Evolutionary conservation across 768 basidiomycete genomes (phyloP), one percentile per base, ranked within the genome.

Genomic region (Auriscalpium orientale): DNA sequence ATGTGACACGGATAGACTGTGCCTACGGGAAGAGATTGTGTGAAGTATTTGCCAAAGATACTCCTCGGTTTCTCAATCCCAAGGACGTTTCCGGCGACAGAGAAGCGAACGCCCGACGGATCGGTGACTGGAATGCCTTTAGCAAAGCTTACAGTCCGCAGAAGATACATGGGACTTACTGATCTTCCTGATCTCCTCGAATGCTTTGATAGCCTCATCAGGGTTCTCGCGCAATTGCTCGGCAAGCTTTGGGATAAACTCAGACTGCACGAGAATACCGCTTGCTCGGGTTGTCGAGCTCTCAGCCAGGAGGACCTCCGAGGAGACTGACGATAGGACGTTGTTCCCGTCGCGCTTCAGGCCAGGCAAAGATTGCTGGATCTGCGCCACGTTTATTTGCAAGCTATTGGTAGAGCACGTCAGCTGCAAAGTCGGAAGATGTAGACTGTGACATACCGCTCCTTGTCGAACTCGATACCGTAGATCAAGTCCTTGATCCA

Each of bases 401-500:
- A 99, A 73, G 50, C 95, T 95, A 61, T 18, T 13, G 40, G 18
- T 13, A 16, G 20, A 46, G 20, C 28, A 28, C 2, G 53, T 58
- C 33, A 46, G 16, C 33, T 12, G 28, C 28, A 28, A 45, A 13
- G 46, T 51, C 8, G 18, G 36, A 11, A 8, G 11, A n/a, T 20
- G n/a, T 7, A 46, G 57, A 47, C 13, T 16, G 18, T 12, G 52
- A 58, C 20, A 20, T 61, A 86, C 90, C 91, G 80, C 51, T 92
- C 90, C 62, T 81, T 80, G 65, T 90, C 81, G 63, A 95, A 95
- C 56, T 84, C 73, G 43, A 82, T 77, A 38, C 83, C 79, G 67
- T 85, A 91, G 15, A 95, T 71, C 21, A 95, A 73, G 68, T 95
- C 90, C 55, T 79, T 81, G 51, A 95, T 69, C 95, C 95, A 99